Evolutionary conservation across 768 basidiomycete genomes (phyloP).

Genomic region (Bullera alba): DNA sequence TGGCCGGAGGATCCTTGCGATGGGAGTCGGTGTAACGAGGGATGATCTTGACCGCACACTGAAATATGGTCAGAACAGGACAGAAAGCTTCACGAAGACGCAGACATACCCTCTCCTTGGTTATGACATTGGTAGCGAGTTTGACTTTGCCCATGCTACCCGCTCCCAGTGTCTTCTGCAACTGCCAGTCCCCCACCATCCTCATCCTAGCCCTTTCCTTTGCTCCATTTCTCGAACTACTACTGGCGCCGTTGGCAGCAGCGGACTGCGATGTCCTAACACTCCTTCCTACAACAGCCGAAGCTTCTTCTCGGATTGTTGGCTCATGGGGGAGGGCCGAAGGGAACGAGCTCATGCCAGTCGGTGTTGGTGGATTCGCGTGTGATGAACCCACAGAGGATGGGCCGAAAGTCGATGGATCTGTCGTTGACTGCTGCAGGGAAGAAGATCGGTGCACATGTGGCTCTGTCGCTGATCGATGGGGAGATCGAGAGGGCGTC

Average conservation of each 20-base stretch:
- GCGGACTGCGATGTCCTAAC: not conserved
- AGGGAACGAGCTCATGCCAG: conserved; percentile 5
- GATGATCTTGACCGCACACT: conserved; percentile 99
- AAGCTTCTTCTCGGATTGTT: conserved; percentile 32
- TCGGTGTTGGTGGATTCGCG: not conserved
- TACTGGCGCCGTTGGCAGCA: conserved; percentile 4
- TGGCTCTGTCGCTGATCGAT: conserved; percentile 13
- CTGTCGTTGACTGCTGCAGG: not conserved
- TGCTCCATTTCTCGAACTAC: conserved; percentile 2
- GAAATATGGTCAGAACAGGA: conserved; percentile 1
- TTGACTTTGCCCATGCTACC: conserved; percentile 99
- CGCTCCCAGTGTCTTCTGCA: conserved; percentile 93
- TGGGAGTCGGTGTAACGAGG: conserved; percentile 68
- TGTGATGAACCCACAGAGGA: conserved; percentile 2
- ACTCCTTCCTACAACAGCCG: not conserved
- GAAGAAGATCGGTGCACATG: conserved; percentile 10
- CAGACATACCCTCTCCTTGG: conserved; percentile 96
- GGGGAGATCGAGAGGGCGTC: conserved; percentile 16
- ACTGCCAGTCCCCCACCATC: conserved; percentile 85
- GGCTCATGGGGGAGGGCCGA: conserved; percentile 24
- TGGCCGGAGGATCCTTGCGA: conserved; percentile 48
- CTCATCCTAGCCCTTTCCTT: conserved; percentile 37
- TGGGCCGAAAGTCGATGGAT: not conserved
- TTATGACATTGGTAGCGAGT: conserved; percentile 77
- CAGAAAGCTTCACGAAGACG: conserved; percentile 41